Evolutionary conservation across 352 stramenopile species (phyloP).

Genomic region (Phytophthora melonis): DNA sequence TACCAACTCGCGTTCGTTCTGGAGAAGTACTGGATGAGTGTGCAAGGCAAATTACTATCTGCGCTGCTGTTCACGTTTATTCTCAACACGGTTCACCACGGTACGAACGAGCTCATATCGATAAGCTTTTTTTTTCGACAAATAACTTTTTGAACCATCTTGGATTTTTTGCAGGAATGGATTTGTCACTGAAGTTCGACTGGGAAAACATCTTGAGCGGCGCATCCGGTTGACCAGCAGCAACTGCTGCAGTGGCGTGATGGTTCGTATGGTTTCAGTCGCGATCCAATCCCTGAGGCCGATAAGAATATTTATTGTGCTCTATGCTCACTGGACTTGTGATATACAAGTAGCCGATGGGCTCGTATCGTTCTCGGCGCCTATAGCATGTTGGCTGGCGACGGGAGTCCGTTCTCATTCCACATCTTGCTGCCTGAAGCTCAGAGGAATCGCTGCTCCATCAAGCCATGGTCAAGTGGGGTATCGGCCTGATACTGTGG

Average conservation of each 20-base stretch:
- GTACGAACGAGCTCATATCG: background rate
- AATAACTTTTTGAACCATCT: background rate
- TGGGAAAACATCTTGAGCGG: slow-evolving; percentile 6
- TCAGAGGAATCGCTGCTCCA: background rate
- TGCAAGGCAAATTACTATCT: slow-evolving; percentile 32
- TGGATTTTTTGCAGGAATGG: slow-evolving; percentile 2
- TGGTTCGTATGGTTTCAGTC: slow-evolving; percentile 1
- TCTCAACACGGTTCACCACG: slow-evolving; percentile 20
- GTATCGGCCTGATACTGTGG: slow-evolving; percentile 1
- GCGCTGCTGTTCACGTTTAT: slow-evolving; percentile 34
- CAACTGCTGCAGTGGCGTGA: background rate
- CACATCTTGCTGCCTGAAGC: background rate
- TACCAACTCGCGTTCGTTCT: slow-evolving; percentile 42
- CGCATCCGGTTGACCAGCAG: background rate
- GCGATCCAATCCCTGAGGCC: background rate
- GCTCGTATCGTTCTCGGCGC: background rate
- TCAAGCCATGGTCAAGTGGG: slow-evolving; percentile 5
- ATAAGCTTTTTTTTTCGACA: background rate
- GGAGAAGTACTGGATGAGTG: slow-evolving; percentile 23
- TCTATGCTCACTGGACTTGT: slow-evolving; percentile 1
- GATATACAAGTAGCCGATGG: background rate
- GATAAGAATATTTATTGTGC: slow-evolving; percentile 1
- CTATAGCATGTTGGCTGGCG: slow-evolving; percentile 1
- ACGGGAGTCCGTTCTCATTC: background rate
- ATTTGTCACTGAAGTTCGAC: slow-evolving; percentile 8